Base-by-base conservation (phyloP, 1,284 basidiomycete species). In the Trametes sp. region DNA sequence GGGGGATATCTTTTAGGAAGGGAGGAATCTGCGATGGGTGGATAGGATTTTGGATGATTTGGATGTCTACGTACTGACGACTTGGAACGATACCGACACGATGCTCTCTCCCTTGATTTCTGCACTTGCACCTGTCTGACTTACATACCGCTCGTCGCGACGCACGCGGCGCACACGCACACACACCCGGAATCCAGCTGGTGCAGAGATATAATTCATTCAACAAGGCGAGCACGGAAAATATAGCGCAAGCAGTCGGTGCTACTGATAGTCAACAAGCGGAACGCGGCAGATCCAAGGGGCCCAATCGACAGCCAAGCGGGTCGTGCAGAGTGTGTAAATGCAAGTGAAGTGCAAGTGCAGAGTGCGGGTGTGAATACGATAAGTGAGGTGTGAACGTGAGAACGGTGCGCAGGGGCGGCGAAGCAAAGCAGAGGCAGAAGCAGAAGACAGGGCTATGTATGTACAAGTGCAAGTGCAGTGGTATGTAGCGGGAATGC, bases 381-480 rank as follows among this genome's bases (percentile, higher is more conserved):
- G 28, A 54, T 29, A 44, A 41, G 33, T 52, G 21, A 52, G 21
- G 35, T 31, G 50, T 24, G 16, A 31, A 10, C 7, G 28, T 7
- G 9, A 41, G 38, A 10, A 36, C 9, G 45, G 23, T 10, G 45
- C 45, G n/a, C 48, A 29, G 33, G 31, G 21, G 24, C 26, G 24
- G 28, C 1, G 24, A 13, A 48, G 9, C 24, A 28, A 48, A 48
- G 24, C 21, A 26, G 45, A 24, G 16, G 11, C 24, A 23, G 52
- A 64, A 61, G n/a, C n/a, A n/a, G n/a, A n/a, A n/a, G n/a, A n/a
- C n/a, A n/a, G n/a, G n/a, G n/a, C n/a, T n/a, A n/a, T 54, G 63
- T 53, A 61, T 63, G 28, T 61, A 63, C 62, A 63, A 61, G 59
- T 59, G 62, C 54, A 55, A 21, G 48, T 31, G 29, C 19, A 13